These are phyloP conservation scores for Cenchrus purpureus DNA, from an alignment of 176 grass and related monocot species.

Conservation along the genomic window DNA sequence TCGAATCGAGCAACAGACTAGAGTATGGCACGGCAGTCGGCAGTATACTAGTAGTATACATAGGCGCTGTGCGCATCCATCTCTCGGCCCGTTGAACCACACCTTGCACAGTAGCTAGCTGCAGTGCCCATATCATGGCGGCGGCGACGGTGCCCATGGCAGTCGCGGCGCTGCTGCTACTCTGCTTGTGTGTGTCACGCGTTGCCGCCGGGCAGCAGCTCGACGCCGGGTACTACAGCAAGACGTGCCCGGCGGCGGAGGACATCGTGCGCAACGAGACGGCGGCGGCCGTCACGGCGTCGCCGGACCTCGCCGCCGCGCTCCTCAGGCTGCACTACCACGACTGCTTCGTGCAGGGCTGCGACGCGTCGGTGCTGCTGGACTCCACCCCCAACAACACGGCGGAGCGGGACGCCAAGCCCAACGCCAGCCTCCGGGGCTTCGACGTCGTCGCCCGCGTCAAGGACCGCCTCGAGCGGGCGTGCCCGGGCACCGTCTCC, in stretches of 20 bases:
- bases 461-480: slow-evolving; percentile 63
- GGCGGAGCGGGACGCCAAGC: slow-evolving; percentile 70
- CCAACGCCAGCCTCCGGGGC: slow-evolving; percentile 63
- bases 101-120: neutral
- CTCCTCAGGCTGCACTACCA: slow-evolving; percentile 81
- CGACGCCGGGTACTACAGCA: slow-evolving; percentile 56
- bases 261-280: slow-evolving; percentile 56
- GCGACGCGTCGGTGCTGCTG: slow-evolving; percentile 79
- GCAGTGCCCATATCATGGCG: neutral
- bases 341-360: slow-evolving; percentile 89
- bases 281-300: slow-evolving; percentile 24
- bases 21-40: too few relatives aligned
- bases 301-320: slow-evolving; percentile 56
- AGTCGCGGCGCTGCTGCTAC: neutral
- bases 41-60: neutral
- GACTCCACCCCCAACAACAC: slow-evolving; percentile 52
- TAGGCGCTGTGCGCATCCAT: neutral
- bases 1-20: too few relatives aligned
- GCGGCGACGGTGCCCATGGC: neutral
- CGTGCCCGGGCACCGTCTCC: slow-evolving; percentile 65
- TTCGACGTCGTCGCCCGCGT: slow-evolving; percentile 65
- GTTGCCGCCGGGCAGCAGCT: slow-evolving; percentile 12
- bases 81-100: neutral
- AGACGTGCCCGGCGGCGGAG: slow-evolving; percentile 67
- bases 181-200: neutral